A percentile compares a stretch with the other conserved stretches of the same genome.
phyloP scores from a whole-genome alignment of 2,329 filamentous ascomycete species.

The Ceratocystis variospora region DNA sequence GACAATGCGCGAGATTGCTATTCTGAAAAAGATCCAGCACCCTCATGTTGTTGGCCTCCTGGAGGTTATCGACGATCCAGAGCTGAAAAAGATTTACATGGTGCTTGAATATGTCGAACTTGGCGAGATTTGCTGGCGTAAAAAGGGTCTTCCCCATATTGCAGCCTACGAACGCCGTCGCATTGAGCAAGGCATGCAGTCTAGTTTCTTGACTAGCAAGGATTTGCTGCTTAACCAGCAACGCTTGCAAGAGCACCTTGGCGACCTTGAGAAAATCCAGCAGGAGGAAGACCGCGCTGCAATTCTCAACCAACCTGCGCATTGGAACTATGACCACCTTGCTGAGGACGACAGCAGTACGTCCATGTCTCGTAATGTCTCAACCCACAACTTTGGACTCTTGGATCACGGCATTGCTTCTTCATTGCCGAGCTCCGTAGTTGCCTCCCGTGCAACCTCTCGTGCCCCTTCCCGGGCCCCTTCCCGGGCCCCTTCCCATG shows the following conservation, averaged over 20 bases:
- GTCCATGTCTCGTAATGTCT: constrained; percentile 33
- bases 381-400: constrained; percentile 29
- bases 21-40: constrained; percentile 94
- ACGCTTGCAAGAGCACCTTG: constrained; percentile 44
- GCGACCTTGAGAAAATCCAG: constrained; percentile 43
- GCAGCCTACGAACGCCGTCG: constrained; percentile 69
- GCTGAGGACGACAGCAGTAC: constrained; percentile 36
- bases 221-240: constrained; percentile 49
- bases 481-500: constrained; percentile 30
- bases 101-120: constrained; percentile 90
- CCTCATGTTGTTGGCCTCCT: constrained; percentile 91
- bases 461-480: constrained; percentile 35
- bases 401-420: constrained; percentile 23
- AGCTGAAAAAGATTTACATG: constrained; percentile 95
- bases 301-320: constrained; percentile 38
- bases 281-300: constrained; percentile 36
- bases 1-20: constrained; percentile 91
- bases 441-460: constrained; percentile 31
- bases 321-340: constrained; percentile 78
- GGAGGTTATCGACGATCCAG: constrained; percentile 94
- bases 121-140: constrained; percentile 88
- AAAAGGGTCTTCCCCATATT: constrained; percentile 71
- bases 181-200: constrained; percentile 55
- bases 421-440: constrained; percentile 30
- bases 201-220: constrained; percentile 8